phyloP scores from a whole-genome alignment of 257 asterid genomes.

The Verbascum thapsus region DNA sequence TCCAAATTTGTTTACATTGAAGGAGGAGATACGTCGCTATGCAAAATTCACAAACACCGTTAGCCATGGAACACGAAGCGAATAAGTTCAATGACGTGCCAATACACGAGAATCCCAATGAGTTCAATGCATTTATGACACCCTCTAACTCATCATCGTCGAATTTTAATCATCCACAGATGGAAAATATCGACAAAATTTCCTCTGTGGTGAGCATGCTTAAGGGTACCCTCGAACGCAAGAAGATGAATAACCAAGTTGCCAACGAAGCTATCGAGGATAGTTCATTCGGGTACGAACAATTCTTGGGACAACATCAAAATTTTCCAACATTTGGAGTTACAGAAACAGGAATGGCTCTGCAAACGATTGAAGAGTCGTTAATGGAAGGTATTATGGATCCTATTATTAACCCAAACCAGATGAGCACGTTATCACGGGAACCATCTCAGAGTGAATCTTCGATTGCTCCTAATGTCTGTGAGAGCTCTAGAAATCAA shows the following conservation, averaged over 20 bases:
- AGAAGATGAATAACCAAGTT: conserved; percentile 36
- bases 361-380: conserved; percentile 52
- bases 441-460: conserved; percentile 90
- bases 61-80: conserved; percentile 52
- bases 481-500: conserved; percentile 66
- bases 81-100: conserved; percentile 29
- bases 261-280: conserved; percentile 45
- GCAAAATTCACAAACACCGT: conserved; percentile 63
- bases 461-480: conserved; percentile 59
- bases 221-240: conserved; percentile 70
- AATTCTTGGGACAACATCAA: conserved; percentile 37
- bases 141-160: conserved; percentile 59
- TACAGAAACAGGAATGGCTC: conserved; percentile 42
- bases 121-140: conserved; percentile 42
- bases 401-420: conserved; percentile 47
- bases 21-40: conserved; percentile 82
- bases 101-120: conserved; percentile 30
- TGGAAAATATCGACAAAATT: conserved; percentile 50
- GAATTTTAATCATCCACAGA: conserved; percentile 53
- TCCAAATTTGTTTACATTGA: conserved; percentile 13
- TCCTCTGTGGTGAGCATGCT: conserved; percentile 91
- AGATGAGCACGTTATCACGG: conserved; percentile 48
- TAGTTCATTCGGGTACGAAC: conserved; percentile 47
- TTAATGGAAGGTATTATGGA: conserved; percentile 54
- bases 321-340: conserved; percentile 43